These are phyloP conservation scores for Scutellaria galericulata DNA, from an alignment of 257 asterid species.

Conservation along the genomic window DNA sequence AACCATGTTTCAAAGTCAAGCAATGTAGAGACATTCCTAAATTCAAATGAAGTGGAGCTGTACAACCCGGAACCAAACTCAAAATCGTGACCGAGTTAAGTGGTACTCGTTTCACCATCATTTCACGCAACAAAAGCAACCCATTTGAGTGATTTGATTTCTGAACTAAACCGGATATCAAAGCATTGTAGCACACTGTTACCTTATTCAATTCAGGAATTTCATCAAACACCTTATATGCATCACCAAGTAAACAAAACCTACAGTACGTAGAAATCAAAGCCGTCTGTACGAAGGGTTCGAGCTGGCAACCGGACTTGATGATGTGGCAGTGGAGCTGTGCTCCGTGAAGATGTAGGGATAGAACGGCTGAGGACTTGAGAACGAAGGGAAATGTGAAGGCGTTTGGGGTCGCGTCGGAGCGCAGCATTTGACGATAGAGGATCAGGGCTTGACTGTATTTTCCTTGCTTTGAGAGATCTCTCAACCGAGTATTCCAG, in stretches of 20 bases:
- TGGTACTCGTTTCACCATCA: constrained; percentile 53
- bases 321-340: constrained; percentile 77
- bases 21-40: constrained; percentile 74
- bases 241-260: constrained; percentile 42
- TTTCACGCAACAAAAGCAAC: constrained; percentile 50
- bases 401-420: constrained; percentile 69
- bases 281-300: constrained; percentile 86
- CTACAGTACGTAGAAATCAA: constrained; percentile 61
- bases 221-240: constrained; percentile 74
- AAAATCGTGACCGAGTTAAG: constrained; percentile 60
- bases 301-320: constrained; percentile 71
- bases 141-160: constrained; percentile 47
- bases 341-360: constrained; percentile 52
- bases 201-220: constrained; percentile 52
- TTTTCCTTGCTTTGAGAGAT: constrained; percentile 67
- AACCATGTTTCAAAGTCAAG: constrained; percentile 55
- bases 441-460: constrained; percentile 55
- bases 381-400: constrained; percentile 85
- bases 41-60: constrained; percentile 45
- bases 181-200: constrained; percentile 79
- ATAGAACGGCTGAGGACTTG: constrained; percentile 73
- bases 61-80: constrained; percentile 82
- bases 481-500: constrained; percentile 78
- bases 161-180: constrained; percentile 73
- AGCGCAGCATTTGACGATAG: constrained; percentile 78